Conservation (phyloP, 2,329 filamentous ascomycete species). For the Berkeleyomyces basicola region DNA sequence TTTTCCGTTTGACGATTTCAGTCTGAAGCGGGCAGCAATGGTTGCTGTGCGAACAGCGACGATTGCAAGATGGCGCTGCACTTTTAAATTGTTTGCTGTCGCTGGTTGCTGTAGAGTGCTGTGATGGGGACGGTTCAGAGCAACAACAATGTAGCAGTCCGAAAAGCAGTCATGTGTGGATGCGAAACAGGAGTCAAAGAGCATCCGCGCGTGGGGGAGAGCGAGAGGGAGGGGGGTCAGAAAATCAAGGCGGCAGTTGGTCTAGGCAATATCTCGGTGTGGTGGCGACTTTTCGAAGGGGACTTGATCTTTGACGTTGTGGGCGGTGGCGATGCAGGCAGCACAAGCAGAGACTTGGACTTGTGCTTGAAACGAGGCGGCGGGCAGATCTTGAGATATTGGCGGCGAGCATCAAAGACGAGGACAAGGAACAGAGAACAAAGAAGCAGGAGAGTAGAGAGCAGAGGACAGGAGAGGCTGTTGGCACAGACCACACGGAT, state of each 20-base stretch:
- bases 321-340: neutral
- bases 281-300: neutral
- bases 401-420: neutral
- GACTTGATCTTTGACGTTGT: neutral
- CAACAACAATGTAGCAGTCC: neutral
- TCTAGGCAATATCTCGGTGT: constrained; percentile 3
- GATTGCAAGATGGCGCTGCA: too few species aligned
- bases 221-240: neutral
- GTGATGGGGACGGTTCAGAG: neutral
- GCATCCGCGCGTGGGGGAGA: neutral
- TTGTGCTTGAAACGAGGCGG: neutral
- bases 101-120: neutral
- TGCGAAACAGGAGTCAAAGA: neutral
- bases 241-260: neutral
- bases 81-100: neutral
- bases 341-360: neutral
- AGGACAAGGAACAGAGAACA: neutral
- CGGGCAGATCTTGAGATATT: neutral
- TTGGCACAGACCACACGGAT: neutral
- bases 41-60: neutral
- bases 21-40: neutral
- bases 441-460: neutral
- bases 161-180: neutral
- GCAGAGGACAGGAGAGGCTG: neutral
- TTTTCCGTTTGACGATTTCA: neutral